Evolutionary conservation across 2,329 filamentous ascomycete genomes (phyloP).

Genomic region (Microdochium nivale): DNA sequence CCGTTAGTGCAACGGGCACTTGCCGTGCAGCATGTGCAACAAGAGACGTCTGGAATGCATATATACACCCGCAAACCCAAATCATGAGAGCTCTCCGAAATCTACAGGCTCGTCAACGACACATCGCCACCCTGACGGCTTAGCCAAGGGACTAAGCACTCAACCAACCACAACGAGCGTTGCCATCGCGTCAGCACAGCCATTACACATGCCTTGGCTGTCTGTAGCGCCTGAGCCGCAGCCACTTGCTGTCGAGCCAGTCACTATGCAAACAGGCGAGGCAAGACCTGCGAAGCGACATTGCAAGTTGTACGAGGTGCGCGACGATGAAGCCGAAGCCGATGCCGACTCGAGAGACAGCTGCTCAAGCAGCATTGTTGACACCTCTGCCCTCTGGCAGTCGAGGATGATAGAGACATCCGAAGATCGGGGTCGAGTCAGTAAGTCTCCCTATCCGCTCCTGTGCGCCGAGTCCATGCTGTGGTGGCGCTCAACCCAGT

Average conservation of each 20-base stretch:
- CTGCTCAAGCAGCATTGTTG: not conserved
- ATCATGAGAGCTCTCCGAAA: conserved; percentile 18
- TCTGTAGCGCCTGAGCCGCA: not conserved
- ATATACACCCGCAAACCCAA: conserved; percentile 27
- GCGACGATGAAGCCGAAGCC: not conserved
- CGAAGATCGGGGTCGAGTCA: not conserved
- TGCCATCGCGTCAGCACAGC: not conserved
- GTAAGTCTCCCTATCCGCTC: not conserved
- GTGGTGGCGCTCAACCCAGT: too few relatives aligned
- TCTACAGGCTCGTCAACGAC: conserved; percentile 26
- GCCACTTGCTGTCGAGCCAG: conserved; percentile 2
- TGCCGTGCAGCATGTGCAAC: conserved; percentile 48
- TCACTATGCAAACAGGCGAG: conserved; percentile 17
- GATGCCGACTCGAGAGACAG: not conserved
- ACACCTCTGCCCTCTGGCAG: not conserved
- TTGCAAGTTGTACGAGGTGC: not conserved
- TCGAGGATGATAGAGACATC: not conserved
- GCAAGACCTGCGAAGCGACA: conserved; percentile 10
- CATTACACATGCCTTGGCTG: not conserved
- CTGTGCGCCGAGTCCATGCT: not conserved
- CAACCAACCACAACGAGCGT: not conserved
- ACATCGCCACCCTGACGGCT: conserved; percentile 22
- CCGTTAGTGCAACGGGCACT: conserved; percentile 47
- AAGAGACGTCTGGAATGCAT: conserved; percentile 39
- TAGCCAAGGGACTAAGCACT: conserved; percentile 14